Percentiles rank a stretch among this genome's conserved stretches.
Conservation (phyloP, 2,329 filamentous ascomycete genomes). For the Penicillium crustosum region DNA sequence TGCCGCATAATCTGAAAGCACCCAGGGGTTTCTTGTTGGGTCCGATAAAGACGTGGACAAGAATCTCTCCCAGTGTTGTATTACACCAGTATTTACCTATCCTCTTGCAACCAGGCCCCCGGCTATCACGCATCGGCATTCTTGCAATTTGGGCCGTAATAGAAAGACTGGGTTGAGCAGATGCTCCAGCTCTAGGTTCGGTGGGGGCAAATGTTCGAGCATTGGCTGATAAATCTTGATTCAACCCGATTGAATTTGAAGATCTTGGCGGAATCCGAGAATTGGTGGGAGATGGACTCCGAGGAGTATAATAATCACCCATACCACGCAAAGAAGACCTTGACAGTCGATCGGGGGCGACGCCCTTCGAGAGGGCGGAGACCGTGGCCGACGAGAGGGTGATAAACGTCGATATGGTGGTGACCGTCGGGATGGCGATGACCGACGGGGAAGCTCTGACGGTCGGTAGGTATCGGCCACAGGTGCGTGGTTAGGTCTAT, state of each 20-base stretch:
- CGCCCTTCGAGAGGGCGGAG: neutral
- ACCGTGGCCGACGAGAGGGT: neutral
- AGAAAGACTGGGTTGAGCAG: neutral
- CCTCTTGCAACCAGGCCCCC: neutral
- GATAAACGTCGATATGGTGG: neutral
- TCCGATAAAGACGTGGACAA: neutral
- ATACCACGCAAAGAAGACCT: neutral
- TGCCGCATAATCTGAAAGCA: conserved; percentile 3
- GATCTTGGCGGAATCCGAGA: neutral
- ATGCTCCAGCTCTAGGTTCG: neutral
- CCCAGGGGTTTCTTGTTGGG: neutral
- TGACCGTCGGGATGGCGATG: neutral
- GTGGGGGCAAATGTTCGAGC: too few species aligned
- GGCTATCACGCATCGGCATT: neutral
- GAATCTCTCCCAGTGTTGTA: neutral
- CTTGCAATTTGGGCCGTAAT: neutral
- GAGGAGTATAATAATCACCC: neutral
- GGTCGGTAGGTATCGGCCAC: neutral
- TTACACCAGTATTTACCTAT: neutral
- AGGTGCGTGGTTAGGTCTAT: neutral
- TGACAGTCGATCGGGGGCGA: neutral
- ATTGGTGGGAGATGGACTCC: neutral
- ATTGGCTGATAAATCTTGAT: neutral
- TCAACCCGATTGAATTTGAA: neutral
- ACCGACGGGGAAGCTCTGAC: neutral